A percentile compares a stretch with the other conserved stretches of the same genome.
phyloP scores from a whole-genome alignment of 2,329 filamentous ascomycete genomes.

The Fusarium compactum region DNA sequence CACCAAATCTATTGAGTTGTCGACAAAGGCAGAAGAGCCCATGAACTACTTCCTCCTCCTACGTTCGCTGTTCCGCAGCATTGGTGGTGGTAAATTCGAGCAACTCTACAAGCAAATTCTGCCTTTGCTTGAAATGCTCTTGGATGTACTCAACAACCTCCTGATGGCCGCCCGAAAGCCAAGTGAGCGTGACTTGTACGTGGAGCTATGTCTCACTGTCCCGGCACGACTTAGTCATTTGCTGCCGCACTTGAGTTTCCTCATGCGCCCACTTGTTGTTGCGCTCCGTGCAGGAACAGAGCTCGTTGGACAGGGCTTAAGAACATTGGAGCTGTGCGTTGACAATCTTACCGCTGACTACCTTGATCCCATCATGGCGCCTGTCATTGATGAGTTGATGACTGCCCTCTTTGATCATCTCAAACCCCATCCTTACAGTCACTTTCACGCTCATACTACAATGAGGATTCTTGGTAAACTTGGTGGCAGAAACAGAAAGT shows the following conservation, averaged over 20 bases:
- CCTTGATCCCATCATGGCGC: conserved; percentile 98
- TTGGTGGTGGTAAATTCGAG: conserved; percentile 96
- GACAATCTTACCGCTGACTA: conserved; percentile 99
- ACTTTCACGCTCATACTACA: conserved; percentile 97
- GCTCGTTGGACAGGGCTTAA: conserved; percentile 90
- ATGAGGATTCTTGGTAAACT: conserved; percentile 98
- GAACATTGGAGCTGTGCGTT: conserved; percentile 95
- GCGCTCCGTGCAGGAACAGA: conserved; percentile 92
- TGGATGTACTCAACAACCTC: conserved; percentile 96
- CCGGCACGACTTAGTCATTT: conserved; percentile 94
- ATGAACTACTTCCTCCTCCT: conserved; percentile 99
- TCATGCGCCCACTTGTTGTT: conserved; percentile 98
- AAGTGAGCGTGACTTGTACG: conserved; percentile 92
- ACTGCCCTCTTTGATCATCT: conserved; percentile 96
- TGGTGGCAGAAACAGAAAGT: conserved; percentile 94
- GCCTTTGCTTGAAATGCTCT: conserved; percentile 93
- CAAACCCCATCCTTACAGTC: conserved; percentile 92
- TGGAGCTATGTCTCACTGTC: conserved; percentile 96
- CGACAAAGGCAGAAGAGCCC: conserved; percentile 93
- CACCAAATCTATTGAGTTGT: conserved; percentile 95
- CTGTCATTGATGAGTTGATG: conserved; percentile 99
- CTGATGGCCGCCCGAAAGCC: conserved; percentile 91
- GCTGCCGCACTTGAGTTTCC: conserved; percentile 91
- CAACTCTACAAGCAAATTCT: conserved; percentile 98
- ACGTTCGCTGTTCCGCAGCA: conserved; percentile 92